These are phyloP conservation scores for Picea glauca DNA, from an alignment of 75 land plant species.

Conservation along the genomic window DNA sequence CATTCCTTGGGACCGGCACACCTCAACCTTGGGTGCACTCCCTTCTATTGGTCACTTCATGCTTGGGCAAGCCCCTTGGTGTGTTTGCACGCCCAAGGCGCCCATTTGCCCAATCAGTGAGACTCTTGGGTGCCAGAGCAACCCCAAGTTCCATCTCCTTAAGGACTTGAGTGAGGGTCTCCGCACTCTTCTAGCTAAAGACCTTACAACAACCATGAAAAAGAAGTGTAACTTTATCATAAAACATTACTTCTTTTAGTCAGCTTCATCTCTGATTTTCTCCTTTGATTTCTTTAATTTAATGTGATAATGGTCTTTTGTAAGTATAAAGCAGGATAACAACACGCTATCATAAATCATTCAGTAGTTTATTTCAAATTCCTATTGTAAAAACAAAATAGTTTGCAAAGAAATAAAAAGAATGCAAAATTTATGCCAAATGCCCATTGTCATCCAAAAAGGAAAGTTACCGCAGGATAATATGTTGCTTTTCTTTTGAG, in stretches of 20 bases:
- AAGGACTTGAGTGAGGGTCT: no score
- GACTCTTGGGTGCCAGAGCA: no score
- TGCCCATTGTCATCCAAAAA: not conserved
- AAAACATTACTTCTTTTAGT: not conserved
- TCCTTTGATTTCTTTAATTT: not conserved
- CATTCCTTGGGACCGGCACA: no score
- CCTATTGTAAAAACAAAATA: not conserved
- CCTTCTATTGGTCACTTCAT: no score
- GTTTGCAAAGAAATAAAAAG: not conserved
- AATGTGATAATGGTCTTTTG: not conserved
- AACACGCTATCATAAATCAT: not conserved
- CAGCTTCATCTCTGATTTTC: constrained; percentile 2
- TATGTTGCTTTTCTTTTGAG: not conserved
- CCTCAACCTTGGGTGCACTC: no score
- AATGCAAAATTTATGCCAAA: not conserved
- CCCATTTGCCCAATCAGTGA: no score
- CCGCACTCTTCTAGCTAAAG: no score
- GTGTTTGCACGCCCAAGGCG: no score
- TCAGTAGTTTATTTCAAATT: not conserved
- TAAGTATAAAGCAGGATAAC: not conserved
- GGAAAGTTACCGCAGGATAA: not conserved
- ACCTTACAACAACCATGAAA: not conserved
- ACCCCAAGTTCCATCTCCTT: no score
- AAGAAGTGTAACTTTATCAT: no score
- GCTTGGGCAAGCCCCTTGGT: no score